Conservation (phyloP, 2,329 filamentous ascomycete genomes). For the Chaetomiaceae sp. region DNA sequence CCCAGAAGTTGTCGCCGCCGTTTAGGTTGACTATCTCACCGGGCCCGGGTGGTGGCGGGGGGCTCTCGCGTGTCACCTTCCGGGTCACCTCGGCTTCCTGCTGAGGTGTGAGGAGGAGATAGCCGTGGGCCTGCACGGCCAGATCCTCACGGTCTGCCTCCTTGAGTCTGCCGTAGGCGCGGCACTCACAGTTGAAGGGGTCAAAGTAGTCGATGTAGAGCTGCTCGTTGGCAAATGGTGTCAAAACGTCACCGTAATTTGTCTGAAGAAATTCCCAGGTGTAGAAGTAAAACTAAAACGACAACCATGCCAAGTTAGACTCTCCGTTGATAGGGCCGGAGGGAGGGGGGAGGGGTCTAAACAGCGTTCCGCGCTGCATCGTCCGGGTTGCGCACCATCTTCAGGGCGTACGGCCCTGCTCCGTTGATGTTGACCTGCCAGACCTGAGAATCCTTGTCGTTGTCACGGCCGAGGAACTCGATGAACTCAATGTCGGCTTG, state of each 20-base stretch:
- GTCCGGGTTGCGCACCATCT: slow-evolving; percentile 6
- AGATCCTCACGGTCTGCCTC: no score
- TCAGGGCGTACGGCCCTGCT: slow-evolving; percentile 4
- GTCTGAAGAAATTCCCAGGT: background rate
- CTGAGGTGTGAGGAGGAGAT: no score
- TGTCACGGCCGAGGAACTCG: background rate
- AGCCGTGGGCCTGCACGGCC: no score
- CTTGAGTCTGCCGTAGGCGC: no score
- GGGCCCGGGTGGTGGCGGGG: no score
- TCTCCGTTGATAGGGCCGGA: background rate
- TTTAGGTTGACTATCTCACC: no score
- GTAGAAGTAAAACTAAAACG: slow-evolving; percentile 3
- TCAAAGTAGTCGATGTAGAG: no score
- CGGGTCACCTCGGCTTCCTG: no score
- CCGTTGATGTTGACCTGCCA: slow-evolving; percentile 14
- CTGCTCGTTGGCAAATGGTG: background rate
- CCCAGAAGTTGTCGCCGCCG: no score
- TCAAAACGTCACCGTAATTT: background rate
- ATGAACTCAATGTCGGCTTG: slow-evolving; percentile 12
- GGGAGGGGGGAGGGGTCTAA: no score
- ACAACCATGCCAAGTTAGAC: slow-evolving; percentile 1
- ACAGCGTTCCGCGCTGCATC: background rate
- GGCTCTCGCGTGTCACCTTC: no score
- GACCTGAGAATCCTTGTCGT: slow-evolving; percentile 9
- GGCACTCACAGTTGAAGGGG: no score